phyloP scores from a whole-genome alignment of 208 protist species.

The Zelonia costaricensis region DNA sequence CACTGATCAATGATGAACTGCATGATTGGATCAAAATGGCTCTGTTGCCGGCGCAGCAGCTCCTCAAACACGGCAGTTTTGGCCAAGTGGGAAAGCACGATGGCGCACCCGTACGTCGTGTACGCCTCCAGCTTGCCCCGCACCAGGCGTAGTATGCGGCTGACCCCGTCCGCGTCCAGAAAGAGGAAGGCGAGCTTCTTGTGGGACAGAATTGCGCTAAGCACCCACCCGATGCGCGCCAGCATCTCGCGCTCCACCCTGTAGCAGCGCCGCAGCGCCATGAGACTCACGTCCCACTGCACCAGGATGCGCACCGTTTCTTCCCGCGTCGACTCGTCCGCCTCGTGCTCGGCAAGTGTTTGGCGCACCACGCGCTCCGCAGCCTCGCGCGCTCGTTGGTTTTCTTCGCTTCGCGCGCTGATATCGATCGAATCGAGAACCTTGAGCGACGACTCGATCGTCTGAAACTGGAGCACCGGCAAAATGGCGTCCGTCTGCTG shows the following conservation, averaged over 20 bases:
- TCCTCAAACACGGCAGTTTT: constrained; percentile 73
- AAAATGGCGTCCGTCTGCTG: constrained; percentile 70
- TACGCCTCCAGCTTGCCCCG: constrained; percentile 39
- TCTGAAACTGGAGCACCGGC: constrained; percentile 74
- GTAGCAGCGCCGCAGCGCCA: constrained; percentile 34
- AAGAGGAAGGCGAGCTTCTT: constrained; percentile 81
- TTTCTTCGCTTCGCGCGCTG: constrained; percentile 5
- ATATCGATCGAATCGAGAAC: constrained; percentile 64
- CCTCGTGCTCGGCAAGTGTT: constrained; percentile 16
- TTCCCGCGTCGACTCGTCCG: constrained; percentile 4
- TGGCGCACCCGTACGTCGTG: constrained; percentile 66
- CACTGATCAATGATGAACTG: constrained; percentile 71
- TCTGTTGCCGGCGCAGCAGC: constrained; percentile 57
- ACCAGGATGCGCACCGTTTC: constrained; percentile 12
- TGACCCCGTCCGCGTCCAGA: constrained; percentile 61
- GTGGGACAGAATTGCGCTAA: constrained; percentile 78
- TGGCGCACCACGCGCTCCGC: constrained; percentile 14
- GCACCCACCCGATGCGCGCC: constrained; percentile 62
- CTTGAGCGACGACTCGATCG: constrained; percentile 67
- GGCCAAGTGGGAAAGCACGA: constrained; percentile 71
- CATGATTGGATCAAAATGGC: constrained; percentile 75
- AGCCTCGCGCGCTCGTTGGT: constrained; percentile 10
- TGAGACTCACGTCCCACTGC: constrained; percentile 24
- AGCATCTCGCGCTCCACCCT: constrained; percentile 58
- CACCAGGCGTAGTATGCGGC: constrained; percentile 50